Evolutionary conservation across 1,284 basidiomycete genomes (phyloP).

Genomic region (Cryptococcus hybrid): DNA sequence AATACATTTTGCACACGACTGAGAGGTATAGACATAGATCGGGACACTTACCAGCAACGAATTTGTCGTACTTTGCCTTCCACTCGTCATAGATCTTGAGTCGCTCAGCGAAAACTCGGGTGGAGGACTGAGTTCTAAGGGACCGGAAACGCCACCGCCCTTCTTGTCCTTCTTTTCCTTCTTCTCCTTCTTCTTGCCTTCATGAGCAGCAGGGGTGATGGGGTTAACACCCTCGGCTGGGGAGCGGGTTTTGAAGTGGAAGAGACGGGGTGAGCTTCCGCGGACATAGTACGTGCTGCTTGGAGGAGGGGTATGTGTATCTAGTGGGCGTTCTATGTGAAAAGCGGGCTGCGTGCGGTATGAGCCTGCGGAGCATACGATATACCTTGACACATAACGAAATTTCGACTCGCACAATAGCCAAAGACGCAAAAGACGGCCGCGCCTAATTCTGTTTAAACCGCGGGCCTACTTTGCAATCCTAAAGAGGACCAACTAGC

Average conservation of each 20-base stretch:
- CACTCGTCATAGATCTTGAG: conserved; percentile 88
- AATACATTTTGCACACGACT: too few relatives aligned
- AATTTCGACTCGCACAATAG: not conserved
- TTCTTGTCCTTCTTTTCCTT: conserved; percentile 46
- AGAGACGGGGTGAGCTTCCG: conserved; percentile 46
- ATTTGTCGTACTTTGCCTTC: conserved; percentile 81
- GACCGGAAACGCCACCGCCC: conserved; percentile 17
- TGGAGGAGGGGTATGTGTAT: not conserved
- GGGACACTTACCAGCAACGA: conserved; percentile 62
- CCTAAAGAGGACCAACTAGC: too few relatives aligned
- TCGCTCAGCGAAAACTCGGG: conserved; percentile 87
- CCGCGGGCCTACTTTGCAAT: too few relatives aligned
- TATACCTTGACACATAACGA: not conserved
- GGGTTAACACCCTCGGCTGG: conserved; percentile 28
- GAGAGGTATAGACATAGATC: too few relatives aligned
- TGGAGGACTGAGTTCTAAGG: conserved; percentile 56
- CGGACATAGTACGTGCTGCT: conserved; percentile 23
- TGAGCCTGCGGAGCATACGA: not conserved
- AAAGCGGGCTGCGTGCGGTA: not conserved
- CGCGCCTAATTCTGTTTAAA: too few relatives aligned
- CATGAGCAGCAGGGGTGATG: conserved; percentile 18
- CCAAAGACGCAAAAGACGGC: not conserved
- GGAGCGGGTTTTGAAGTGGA: conserved; percentile 41
- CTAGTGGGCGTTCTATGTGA: not conserved
- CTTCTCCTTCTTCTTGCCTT: conserved; percentile 17